These are phyloP conservation scores for Aspergillus sp. DNA, from an alignment of 2,329 filamentous ascomycete genomes.

Conservation along the genomic window DNA sequence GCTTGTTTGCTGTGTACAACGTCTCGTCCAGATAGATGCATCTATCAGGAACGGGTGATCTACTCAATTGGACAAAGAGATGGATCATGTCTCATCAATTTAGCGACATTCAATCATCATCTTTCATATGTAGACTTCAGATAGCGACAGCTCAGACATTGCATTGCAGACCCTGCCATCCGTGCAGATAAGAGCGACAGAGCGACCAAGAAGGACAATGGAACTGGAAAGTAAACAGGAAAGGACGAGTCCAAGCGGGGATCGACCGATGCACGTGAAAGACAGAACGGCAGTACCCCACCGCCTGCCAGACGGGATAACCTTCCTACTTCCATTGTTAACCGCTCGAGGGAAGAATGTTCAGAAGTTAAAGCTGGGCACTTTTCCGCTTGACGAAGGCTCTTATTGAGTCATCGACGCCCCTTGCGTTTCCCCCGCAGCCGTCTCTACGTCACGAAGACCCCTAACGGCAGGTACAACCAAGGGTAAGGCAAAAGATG, in stretches of 20 bases:
- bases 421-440: neutral
- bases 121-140: neutral
- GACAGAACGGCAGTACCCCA: too few relatives aligned
- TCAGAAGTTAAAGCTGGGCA: too few relatives aligned
- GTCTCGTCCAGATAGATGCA: neutral
- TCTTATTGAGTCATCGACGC: too few relatives aligned
- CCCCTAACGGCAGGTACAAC: constrained; percentile 19
- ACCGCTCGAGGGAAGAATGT: too few relatives aligned
- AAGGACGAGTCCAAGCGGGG: too few relatives aligned
- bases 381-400: too few relatives aligned
- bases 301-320: too few relatives aligned
- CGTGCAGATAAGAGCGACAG: neutral
- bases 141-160: neutral
- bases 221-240: too few relatives aligned
- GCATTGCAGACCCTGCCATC: neutral
- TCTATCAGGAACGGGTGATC: neutral
- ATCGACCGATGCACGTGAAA: too few relatives aligned
- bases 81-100: neutral
- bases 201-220: too few relatives aligned
- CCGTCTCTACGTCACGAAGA: constrained; percentile 4
- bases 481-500: constrained; percentile 1
- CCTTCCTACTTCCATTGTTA: too few relatives aligned
- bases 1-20: neutral
- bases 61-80: neutral
- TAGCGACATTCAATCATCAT: neutral